Evolutionary conservation across 208 protist species (phyloP), one percentile per base, ranked within the genome.

Genomic region (Lotmaria passim): DNA sequence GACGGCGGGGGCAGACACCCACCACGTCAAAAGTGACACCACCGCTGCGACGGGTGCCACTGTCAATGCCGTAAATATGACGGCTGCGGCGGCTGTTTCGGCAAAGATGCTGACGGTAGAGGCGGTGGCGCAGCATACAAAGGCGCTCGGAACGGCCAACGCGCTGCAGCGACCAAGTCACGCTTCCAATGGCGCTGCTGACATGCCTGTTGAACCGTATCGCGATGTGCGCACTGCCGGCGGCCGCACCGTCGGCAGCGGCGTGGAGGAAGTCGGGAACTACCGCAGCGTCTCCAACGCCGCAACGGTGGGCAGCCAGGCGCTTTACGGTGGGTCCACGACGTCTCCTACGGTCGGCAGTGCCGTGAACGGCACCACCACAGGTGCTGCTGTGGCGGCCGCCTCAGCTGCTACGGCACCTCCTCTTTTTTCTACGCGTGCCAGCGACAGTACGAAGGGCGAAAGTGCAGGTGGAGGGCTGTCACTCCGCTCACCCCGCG

Each of bases 241-340:
- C 14, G 39, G 56, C 17, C 56, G 56, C 56, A 48, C 52, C 4
- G 56, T 57, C 34, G 63, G 56, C 8, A 23, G 58, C 41, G 44
- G 10, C 12, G 48, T 30, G 11, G 55, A 75, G 6, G 68, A 67
- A 5, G 52, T 33, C n/a, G 31, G 7, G 30, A 66, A 69, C 19
- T 59, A 70, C 31, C 44, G 74, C 26, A 70, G 53, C 36, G 67
- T 62, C 14, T 80, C 74, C 3, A 80, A 74, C 14, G 74, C 65
- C 17, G 74, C 74, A 17, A 80, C 74, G 7, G 74, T 80, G 47
- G 74, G 74, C 11, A 80, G 74, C 47, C 73, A 78, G 21, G 65
- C 58, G 0, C 38, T 68, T 0, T 24, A 60, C 17, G 23, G 55
- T 23, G 33, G 26, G 17, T 26, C 64, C 0, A 19, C 44, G 24